These are phyloP conservation scores for Moesziomyces globuligerus DNA, from an alignment of 1,284 basidiomycete genomes.

Conservation along the genomic window DNA sequence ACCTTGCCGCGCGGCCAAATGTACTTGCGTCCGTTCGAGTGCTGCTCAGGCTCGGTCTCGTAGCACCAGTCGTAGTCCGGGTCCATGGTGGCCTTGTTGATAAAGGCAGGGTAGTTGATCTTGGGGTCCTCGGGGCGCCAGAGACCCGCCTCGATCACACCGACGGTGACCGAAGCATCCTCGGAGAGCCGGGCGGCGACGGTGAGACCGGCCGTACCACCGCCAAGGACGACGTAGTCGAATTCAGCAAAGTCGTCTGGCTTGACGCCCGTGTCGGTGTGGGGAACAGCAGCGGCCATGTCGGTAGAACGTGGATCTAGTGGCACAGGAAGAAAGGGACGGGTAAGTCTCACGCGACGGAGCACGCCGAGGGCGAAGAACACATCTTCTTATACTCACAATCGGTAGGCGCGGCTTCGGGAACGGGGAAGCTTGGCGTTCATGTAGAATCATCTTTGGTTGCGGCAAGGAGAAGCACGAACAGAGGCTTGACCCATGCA, in stretches of 20 bases:
- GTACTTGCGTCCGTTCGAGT: conserved; percentile 51
- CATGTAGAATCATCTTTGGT: too few relatives aligned
- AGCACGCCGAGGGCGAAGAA: too few relatives aligned
- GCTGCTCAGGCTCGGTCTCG: conserved; percentile 40
- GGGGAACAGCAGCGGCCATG: conserved; percentile 19
- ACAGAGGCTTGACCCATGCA: too few relatives aligned
- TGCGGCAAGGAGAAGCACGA: too few relatives aligned
- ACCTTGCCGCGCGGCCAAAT: conserved; percentile 50
- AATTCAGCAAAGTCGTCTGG: conserved; percentile 47
- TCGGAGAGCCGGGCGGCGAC: conserved; percentile 52
- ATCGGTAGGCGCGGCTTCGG: too few relatives aligned
- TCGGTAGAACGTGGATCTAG: background rate
- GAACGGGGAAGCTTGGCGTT: conserved; percentile 1
- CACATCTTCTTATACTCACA: too few relatives aligned
- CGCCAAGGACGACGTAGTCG: conserved; percentile 55
- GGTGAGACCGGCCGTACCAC: conserved; percentile 55
- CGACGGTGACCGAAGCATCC: conserved; percentile 47
- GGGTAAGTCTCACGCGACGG: too few relatives aligned
- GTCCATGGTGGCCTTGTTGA: conserved; percentile 52
- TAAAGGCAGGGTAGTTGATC: conserved; percentile 52
- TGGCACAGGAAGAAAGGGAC: background rate
- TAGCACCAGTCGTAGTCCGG: conserved; percentile 53
- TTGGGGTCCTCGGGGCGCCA: conserved; percentile 53
- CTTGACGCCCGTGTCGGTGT: conserved; percentile 46
- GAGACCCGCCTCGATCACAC: conserved; percentile 55